Conservation (phyloP, 192 early-diverging fungal species). For the Backusella circina region DNA sequence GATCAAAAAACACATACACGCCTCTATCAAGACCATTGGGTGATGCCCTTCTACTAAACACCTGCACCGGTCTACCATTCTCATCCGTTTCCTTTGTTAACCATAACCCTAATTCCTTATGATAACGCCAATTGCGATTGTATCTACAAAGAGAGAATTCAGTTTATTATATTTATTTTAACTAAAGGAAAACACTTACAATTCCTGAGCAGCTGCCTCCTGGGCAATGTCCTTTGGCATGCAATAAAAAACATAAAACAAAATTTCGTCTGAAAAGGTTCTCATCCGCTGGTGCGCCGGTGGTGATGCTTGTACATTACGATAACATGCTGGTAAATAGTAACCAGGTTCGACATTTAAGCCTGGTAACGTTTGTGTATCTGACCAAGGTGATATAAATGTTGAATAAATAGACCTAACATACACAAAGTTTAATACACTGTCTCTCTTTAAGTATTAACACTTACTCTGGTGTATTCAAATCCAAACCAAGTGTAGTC, state of each 20-base stretch:
- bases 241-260: conserved; percentile 98
- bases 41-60: conserved; percentile 45
- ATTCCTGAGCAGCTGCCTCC: conserved; percentile 91
- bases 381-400: conserved; percentile 88
- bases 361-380: conserved; percentile 59
- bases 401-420: conserved; percentile 71
- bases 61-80: conserved; percentile 46
- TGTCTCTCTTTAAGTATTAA: neutral
- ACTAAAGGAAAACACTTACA: no score
- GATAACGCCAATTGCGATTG: conserved; percentile 93
- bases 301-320: conserved; percentile 63
- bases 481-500: conserved; percentile 76
- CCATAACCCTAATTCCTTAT: conserved; percentile 93
- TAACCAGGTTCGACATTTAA: conserved; percentile 79
- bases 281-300: conserved; percentile 69
- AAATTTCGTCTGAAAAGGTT: conserved; percentile 83
- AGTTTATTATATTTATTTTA: no score
- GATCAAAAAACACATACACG: conserved; percentile 92
- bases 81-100: conserved; percentile 73
- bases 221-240: conserved; percentile 91
- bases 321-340: conserved; percentile 81
- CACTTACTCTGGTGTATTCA: conserved; percentile 67
- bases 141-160: conserved; percentile 36
- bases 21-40: conserved; percentile 71
- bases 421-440: neutral